Conservation (phyloP, 129 eudicot species). For the Mikania micrantha region DNA sequence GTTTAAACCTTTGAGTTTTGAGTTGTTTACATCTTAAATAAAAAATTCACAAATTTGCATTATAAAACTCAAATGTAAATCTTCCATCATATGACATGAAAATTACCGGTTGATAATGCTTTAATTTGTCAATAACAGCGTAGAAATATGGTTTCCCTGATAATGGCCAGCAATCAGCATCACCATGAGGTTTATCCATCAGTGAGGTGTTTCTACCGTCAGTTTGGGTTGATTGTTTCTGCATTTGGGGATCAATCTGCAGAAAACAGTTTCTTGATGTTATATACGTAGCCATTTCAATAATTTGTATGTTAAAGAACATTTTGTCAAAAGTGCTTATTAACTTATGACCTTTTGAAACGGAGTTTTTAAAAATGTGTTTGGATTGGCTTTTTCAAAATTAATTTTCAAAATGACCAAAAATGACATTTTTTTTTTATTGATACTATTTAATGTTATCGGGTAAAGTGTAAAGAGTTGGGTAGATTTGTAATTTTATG, state of each 20-base stretch:
- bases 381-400: no score
- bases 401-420: no score
- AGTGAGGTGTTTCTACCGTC: not conserved
- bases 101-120: not conserved
- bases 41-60: not conserved
- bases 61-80: not conserved
- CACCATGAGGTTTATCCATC: not conserved
- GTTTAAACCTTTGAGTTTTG: no score
- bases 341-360: no score
- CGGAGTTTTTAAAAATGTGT: no score
- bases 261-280: not conserved
- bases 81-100: not conserved
- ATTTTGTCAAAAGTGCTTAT: no score
- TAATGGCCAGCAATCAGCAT: slow-evolving; percentile 32
- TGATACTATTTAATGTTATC: no score
- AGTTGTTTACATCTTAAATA: not conserved
- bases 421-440: no score
- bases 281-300: not conserved
- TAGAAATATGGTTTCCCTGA: slow-evolving; percentile 25
- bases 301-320: not conserved
- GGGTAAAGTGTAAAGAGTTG: no score
- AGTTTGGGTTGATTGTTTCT: not conserved
- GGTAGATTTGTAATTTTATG: no score
- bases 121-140: not conserved
- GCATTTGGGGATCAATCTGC: not conserved